phyloP scores from a whole-genome alignment of 2,329 filamentous ascomycete species.

The Rhexocercosporidium sp. region DNA sequence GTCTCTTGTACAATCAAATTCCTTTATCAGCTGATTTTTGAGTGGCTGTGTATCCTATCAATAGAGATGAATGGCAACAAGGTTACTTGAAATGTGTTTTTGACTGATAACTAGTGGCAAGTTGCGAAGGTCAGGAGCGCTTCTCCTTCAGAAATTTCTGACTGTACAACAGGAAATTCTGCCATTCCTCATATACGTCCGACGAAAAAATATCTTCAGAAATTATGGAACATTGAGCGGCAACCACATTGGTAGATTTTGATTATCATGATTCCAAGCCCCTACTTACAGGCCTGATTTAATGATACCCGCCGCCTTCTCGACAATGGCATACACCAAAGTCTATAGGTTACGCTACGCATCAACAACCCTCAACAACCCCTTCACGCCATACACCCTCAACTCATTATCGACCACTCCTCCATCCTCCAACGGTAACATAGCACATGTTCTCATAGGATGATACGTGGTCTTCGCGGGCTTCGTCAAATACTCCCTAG shows the following conservation, averaged over 20 bases:
- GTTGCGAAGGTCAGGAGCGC: too few species aligned
- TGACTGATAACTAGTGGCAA: background rate
- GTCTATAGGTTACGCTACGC: slow-evolving; percentile 11
- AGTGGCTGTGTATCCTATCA: background rate
- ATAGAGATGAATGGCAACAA: too few species aligned
- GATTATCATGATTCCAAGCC: too few species aligned
- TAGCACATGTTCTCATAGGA: slow-evolving; percentile 7
- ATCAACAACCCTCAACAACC: slow-evolving; percentile 12
- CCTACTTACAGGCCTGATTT: background rate
- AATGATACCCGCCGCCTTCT: slow-evolving; percentile 7
- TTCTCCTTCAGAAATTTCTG: too few species aligned
- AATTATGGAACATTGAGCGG: background rate
- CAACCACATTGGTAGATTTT: background rate
- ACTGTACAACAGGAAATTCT: too few species aligned
- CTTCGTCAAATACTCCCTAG: background rate
- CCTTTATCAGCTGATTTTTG: background rate
- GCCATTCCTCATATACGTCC: too few species aligned
- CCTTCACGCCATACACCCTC: slow-evolving; percentile 12
- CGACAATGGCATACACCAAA: slow-evolving; percentile 9
- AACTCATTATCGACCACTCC: slow-evolving; percentile 5
- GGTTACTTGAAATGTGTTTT: background rate
- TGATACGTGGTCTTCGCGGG: background rate
- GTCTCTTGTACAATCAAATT: slow-evolving; percentile 15
- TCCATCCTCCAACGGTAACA: slow-evolving; percentile 7
- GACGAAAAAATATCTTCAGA: too few species aligned